Percentiles rank a stretch among this genome's conserved stretches.
These are phyloP conservation scores for Dactylellina leptospora DNA, from an alignment of 2,329 filamentous ascomycete species.

Conservation along the genomic window DNA sequence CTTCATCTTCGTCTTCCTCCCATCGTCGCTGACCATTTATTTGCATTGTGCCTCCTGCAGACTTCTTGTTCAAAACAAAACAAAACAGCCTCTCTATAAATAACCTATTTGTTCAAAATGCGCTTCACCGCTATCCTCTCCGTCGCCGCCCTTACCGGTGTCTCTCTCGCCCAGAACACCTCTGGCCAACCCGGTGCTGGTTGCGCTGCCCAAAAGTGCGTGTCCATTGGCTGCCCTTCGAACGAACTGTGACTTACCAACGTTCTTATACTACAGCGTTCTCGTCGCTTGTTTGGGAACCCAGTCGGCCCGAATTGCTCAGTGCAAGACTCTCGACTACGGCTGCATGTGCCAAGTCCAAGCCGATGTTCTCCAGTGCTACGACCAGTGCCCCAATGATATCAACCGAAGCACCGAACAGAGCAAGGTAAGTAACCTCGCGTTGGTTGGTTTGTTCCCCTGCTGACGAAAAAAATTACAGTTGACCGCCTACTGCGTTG, in stretches of 20 bases:
- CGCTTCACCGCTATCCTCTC: slow-evolving; percentile 55
- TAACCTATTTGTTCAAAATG: slow-evolving; percentile 42
- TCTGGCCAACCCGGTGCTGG: slow-evolving; percentile 17
- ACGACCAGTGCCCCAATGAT: slow-evolving; percentile 52
- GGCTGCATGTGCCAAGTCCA: slow-evolving; percentile 44
- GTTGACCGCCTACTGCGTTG: slow-evolving; percentile 47
- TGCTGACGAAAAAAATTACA: background rate
- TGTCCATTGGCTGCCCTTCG: background rate
- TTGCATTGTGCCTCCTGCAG: no score
- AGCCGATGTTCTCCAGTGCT: slow-evolving; percentile 40
- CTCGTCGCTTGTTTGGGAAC: slow-evolving; percentile 32
- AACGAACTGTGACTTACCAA: background rate
- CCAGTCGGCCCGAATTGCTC: slow-evolving; percentile 10
- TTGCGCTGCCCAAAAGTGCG: slow-evolving; percentile 31
- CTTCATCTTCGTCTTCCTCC: background rate
- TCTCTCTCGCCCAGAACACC: slow-evolving; percentile 55
- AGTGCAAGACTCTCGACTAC: slow-evolving; percentile 37
- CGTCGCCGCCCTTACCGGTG: slow-evolving; percentile 56
- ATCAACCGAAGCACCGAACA: slow-evolving; percentile 23
- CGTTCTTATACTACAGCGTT: slow-evolving; percentile 11
- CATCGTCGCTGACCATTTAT: no score
- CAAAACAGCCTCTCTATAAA: background rate
- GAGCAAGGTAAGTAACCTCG: slow-evolving; percentile 24
- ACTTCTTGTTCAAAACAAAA: no score
- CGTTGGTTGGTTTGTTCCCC: background rate